A percentile compares a stretch with the other conserved stretches of the same genome.
These are phyloP conservation scores for Phtheirospermum japonicum DNA, from an alignment of 257 asterid genomes.

Conservation along the genomic window DNA sequence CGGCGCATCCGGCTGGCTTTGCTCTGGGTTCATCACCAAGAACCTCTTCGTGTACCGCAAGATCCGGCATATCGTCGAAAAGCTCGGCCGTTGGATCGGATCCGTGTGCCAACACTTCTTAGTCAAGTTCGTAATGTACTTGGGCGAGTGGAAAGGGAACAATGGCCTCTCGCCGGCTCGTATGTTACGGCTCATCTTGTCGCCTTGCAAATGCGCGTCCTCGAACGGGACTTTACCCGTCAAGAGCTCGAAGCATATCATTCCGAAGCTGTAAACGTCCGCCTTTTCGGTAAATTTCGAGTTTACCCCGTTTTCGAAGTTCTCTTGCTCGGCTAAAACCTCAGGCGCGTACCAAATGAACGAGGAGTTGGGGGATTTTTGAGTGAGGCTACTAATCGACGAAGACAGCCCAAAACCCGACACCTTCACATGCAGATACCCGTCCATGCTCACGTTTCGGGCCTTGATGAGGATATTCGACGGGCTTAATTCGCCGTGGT, in stretches of 20 bases:
- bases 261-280: conserved; percentile 84
- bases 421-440: conserved; percentile 65
- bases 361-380: conserved; percentile 29
- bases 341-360: conserved; percentile 87
- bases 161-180: conserved; percentile 89
- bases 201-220: conserved; percentile 83
- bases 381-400: conserved; percentile 27
- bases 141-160: conserved; percentile 76
- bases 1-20: conserved; percentile 55
- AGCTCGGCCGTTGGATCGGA: conserved; percentile 45
- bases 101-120: conserved; percentile 53
- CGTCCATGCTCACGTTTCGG: conserved; percentile 43
- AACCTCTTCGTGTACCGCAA: conserved; percentile 64
- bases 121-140: conserved; percentile 44
- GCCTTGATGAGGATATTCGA: conserved; percentile 56
- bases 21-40: conserved; percentile 46
- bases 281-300: conserved; percentile 53
- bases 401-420: conserved; percentile 58
- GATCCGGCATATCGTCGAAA: conserved; percentile 54
- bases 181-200: conserved; percentile 77
- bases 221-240: conserved; percentile 93
- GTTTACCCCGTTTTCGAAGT: conserved; percentile 21
- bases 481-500: conserved; percentile 77
- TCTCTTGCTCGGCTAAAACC: conserved; percentile 62
- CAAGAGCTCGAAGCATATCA: conserved; percentile 80